Evolutionary conservation across 2,329 filamentous ascomycete genomes (phyloP).

Genomic region (Fusarium penzigii): DNA sequence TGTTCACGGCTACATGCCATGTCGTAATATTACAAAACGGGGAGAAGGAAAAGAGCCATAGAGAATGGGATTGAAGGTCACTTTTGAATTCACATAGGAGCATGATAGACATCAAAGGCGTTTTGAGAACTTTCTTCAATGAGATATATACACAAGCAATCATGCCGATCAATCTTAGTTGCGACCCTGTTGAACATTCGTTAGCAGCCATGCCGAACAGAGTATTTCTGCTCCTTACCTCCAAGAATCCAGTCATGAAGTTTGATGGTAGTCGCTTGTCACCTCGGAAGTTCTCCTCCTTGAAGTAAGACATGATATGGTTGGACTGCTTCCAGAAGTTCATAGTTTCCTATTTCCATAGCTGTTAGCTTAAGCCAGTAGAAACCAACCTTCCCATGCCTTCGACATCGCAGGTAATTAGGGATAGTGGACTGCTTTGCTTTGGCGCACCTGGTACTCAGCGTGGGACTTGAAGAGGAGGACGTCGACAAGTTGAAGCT

Average conservation of each 20-base stretch:
- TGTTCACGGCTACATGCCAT: background rate
- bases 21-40: conserved; percentile 8
- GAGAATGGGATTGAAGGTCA: background rate
- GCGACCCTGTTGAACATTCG: conserved; percentile 46
- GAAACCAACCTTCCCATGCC: background rate
- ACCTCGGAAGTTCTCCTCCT: conserved; percentile 77
- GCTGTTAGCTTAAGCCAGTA: conserved; percentile 9
- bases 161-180: conserved; percentile 46
- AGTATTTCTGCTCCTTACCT: conserved; percentile 60
- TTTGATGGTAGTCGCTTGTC: conserved; percentile 76
- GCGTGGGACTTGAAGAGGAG: conserved; percentile 87
- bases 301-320: conserved; percentile 97
- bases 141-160: conserved; percentile 39
- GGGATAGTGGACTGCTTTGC: too few species aligned
- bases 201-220: conserved; percentile 15
- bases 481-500: conserved; percentile 85
- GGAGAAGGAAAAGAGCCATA: background rate
- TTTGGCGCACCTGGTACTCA: conserved; percentile 79
- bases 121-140: conserved; percentile 35
- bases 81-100: conserved; percentile 25
- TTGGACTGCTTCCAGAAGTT: conserved; percentile 99
- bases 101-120: conserved; percentile 32
- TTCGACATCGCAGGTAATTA: too few species aligned
- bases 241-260: conserved; percentile 93
- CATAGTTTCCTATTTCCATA: conserved; percentile 75